A percentile compares a stretch with the other conserved stretches of the same genome.
Evolutionary conservation across 305 asterid species (phyloP).

Genomic region (Solanum hybrid): DNA sequence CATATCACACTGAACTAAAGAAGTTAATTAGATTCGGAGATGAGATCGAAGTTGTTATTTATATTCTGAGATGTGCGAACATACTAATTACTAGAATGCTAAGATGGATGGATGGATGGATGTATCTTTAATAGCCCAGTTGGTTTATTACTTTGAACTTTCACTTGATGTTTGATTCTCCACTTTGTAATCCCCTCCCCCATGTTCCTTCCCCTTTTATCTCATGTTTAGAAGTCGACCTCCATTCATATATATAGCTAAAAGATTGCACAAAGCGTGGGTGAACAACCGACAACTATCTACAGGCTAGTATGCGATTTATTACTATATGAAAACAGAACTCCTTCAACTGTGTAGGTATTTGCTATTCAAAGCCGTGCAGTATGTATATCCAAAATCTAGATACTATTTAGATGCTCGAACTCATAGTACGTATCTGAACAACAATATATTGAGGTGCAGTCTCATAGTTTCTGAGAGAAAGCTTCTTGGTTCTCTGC

Average conservation of each 20-base stretch:
- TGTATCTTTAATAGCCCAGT: too few species aligned
- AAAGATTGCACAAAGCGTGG: background rate
- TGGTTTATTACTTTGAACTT: too few species aligned
- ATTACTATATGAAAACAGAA: background rate
- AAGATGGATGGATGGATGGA: background rate
- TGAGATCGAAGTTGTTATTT: background rate
- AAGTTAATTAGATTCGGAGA: background rate
- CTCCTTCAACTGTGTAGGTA: background rate
- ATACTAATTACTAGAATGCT: background rate
- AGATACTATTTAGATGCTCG: background rate
- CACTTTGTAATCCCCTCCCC: background rate
- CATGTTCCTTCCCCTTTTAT: background rate
- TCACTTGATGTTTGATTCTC: too few species aligned
- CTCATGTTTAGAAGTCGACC: background rate
- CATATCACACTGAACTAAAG: background rate
- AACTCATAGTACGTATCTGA: background rate
- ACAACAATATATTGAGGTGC: background rate
- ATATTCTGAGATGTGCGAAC: background rate
- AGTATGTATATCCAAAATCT: background rate
- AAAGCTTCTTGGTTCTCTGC: constrained; percentile 41
- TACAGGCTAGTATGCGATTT: background rate
- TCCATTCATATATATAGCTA: too few species aligned
- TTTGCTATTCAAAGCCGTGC: background rate
- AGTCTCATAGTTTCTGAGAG: constrained; percentile 14
- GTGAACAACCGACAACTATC: background rate